Conservation (phyloP, 257 asterid species). For the Datura wrightii region DNA sequence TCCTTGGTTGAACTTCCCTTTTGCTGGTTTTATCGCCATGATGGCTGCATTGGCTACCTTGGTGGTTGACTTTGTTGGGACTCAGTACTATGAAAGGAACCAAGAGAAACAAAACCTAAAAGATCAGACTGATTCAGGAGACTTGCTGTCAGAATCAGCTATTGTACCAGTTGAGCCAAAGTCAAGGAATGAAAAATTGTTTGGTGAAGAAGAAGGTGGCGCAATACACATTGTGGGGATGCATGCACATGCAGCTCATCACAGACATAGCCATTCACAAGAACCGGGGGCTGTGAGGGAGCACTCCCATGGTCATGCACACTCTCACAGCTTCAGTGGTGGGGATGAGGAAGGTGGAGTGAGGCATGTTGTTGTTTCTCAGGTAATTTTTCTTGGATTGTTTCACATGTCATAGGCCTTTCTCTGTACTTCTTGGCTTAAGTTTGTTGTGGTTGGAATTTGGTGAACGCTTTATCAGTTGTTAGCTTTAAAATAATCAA, state of each 20-base stretch:
- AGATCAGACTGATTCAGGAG: slow-evolving; percentile 47
- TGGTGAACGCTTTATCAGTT: not conserved
- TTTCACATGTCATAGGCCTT: not conserved
- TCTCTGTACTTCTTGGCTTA: not conserved
- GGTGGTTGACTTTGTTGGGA: slow-evolving; percentile 85
- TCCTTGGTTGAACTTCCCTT: slow-evolving; percentile 90
- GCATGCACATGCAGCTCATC: slow-evolving; percentile 92
- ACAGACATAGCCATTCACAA: slow-evolving; percentile 74
- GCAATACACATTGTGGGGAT: slow-evolving; percentile 91
- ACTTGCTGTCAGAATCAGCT: slow-evolving; percentile 56
- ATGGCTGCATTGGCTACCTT: slow-evolving; percentile 85
- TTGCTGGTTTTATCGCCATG: slow-evolving; percentile 95
- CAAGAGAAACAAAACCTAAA: slow-evolving; percentile 59
- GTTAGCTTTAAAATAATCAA: not conserved
- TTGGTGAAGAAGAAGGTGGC: slow-evolving; percentile 90
- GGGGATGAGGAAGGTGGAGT: slow-evolving; percentile 67
- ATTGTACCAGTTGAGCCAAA: slow-evolving; percentile 56
- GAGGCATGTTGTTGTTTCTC: slow-evolving; percentile 88
- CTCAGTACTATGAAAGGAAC: slow-evolving; percentile 88
- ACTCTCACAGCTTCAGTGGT: slow-evolving; percentile 50
- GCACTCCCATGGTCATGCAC: slow-evolving; percentile 65
- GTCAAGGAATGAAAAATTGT: slow-evolving; percentile 49
- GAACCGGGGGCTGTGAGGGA: slow-evolving; percentile 53
- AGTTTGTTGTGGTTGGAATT: slow-evolving; percentile 8
- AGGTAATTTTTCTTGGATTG: slow-evolving; percentile 48